Evolutionary conservation across 352 stramenopile genomes (phyloP), one percentile per base, ranked within the genome.

Genomic region (Globisporangium parvum): DNA sequence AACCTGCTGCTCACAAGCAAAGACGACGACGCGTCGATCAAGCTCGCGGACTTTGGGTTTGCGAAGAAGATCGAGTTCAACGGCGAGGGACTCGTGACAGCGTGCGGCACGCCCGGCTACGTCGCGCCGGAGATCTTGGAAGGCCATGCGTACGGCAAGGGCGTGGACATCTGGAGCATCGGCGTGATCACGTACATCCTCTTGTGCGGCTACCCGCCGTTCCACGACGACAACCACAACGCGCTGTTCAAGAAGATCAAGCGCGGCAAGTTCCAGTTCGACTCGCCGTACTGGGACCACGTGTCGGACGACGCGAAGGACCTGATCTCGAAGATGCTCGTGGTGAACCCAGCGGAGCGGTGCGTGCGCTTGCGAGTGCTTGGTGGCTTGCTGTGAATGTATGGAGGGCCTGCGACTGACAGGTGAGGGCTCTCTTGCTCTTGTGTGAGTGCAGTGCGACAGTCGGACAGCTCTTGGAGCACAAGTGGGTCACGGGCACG

Each of bases 241-340:
- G 82, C 88, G 45, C 82, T 98, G 18, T 98, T 98, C 69, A 87
- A 90, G 53, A 98, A 96, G 65, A 98, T 98, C 66, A 95, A 96
- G 66, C 87, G 81, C 51, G 93, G 91, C 51, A 88, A 96, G 57
- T 98, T 96, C 69, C 75, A 97, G 74, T 98, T 98, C 58, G 91
- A 98, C 59, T 87, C 89, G n/a, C 91, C 96, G 18, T 98, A 98
- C 71, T 98, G 93, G 93, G 84, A 93, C 65, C 77, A 95, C 60
- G 85, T 98, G 15, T 97, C 85, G 33, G 88, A 94, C 47, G 77
- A 97, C 50, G 95, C 91, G 47, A 98, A 98, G 69, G 91, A 98
- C 52, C 71, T 98, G 31, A 97, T 98, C 60, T 77, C 66, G n/a
- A 80, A 86, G 62, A 88, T 98, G 69, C 83, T 98, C 8, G 67